Evolutionary conservation across 2,329 filamentous ascomycete species (phyloP), one percentile per base, ranked within the genome.

Genomic region (Fusarium anguioides): DNA sequence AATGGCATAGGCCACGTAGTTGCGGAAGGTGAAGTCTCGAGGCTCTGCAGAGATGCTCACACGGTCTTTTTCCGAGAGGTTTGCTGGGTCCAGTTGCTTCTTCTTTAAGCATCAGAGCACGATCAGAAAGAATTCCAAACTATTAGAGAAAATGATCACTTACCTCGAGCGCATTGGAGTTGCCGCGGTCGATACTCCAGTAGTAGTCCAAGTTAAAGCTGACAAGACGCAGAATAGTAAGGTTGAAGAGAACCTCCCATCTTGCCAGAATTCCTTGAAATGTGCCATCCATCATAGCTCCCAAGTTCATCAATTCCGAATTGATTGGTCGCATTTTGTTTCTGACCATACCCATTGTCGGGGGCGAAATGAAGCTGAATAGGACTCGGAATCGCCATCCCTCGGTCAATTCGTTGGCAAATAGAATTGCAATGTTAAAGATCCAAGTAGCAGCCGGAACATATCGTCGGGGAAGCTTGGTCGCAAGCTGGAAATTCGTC

Each of bases 141-240:
- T 42, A 27, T 18, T 18, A 53, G 45, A 27, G 10, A n/a, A 14
- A n/a, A 14, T 14, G 24, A 18, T 8, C 6, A 80, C 87, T 76
- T 87, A 98, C 96, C 90, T 98, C 95, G 39, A 97, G 78, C 10
- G 91, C 85, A 72, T 88, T 94, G 26, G 86, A 82, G 61, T 79
- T 80, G 36, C 85, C 81, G 59, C 87, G 84, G 66, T 91, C 88
- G 4, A 91, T 78, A 72, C 92, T 96, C 95, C 96, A 99, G 77
- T 97, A 95, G 77, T 97, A 94, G 79, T 99, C 96, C 75, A 99
- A 79, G 77, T 98, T 98, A 85, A 97, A 99, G 77, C 95, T 97
- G 72, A 99, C 94, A 45, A 98, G 83, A 7, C 96, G 90, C 55
- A 99, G 82, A 24, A 98, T 90, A 5, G 95, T 97, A 64, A 99